Evolutionary conservation across 768 basidiomycete species (phyloP).

Genomic region (Rubroboletus satanas): DNA sequence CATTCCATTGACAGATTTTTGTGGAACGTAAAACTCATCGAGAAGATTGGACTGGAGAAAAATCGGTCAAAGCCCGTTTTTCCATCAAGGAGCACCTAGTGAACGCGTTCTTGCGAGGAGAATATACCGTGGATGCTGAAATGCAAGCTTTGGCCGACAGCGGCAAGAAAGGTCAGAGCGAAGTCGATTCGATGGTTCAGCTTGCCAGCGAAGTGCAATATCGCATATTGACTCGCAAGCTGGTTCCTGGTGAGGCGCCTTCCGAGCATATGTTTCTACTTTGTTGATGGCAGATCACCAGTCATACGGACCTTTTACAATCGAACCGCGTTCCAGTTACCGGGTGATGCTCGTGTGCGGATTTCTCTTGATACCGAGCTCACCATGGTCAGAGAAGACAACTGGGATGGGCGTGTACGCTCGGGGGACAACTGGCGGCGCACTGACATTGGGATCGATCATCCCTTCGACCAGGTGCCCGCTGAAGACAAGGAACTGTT

Average conservation of each 20-base stretch:
- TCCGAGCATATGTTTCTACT: background rate
- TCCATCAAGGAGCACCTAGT: conserved; percentile 91
- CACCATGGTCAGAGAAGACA: conserved; percentile 91
- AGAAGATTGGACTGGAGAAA: conserved; percentile 99
- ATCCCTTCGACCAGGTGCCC: conserved; percentile 76
- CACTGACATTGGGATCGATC: conserved; percentile 88
- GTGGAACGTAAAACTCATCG: conserved; percentile 90
- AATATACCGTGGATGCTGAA: conserved; percentile 90
- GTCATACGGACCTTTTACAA: conserved; percentile 98
- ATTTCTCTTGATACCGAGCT: conserved; percentile 98
- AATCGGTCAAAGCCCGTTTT: conserved; percentile 96
- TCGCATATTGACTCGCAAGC: conserved; percentile 72
- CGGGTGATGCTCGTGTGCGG: conserved; percentile 96
- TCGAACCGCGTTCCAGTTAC: conserved; percentile 97
- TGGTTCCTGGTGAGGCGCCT: conserved; percentile 66
- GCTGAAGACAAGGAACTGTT: conserved; percentile 87
- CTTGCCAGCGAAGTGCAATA: conserved; percentile 98
- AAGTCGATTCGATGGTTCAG: conserved; percentile 92
- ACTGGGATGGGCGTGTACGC: conserved; percentile 84
- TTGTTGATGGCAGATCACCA: conserved; percentile 27
- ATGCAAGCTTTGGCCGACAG: conserved; percentile 82
- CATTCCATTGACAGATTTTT: conserved; percentile 53
- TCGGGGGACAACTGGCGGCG: conserved; percentile 90
- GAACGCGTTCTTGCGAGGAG: conserved; percentile 85
- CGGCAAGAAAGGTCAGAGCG: conserved; percentile 89